These are phyloP conservation scores for Phytophthora podocarpi DNA, from an alignment of 352 stramenopile species.

Conservation along the genomic window DNA sequence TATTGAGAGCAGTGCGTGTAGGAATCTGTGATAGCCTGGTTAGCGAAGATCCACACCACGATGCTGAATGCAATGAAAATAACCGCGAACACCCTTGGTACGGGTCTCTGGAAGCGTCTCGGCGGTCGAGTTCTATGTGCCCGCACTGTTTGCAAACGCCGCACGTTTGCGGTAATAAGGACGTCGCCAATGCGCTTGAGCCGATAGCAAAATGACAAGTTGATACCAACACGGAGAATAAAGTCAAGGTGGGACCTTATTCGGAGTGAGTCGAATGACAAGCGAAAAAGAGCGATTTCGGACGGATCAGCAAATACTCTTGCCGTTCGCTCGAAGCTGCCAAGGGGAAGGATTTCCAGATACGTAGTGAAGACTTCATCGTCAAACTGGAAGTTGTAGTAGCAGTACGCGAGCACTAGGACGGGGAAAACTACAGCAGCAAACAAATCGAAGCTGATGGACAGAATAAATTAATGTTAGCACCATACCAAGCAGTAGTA, in stretches of 20 bases:
- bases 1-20: constrained; percentile 7
- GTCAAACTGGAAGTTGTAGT: constrained; percentile 42
- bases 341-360: constrained; percentile 15
- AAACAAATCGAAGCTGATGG: constrained; percentile 43
- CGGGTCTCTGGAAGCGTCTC: constrained; percentile 4
- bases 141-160: background rate
- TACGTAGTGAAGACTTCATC: constrained; percentile 18
- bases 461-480: background rate
- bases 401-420: constrained; percentile 28
- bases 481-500: too few species aligned
- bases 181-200: constrained; percentile 27
- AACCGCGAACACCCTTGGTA: constrained; percentile 14
- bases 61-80: constrained; percentile 24
- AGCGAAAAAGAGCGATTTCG: constrained; percentile 29
- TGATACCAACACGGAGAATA: constrained; percentile 30
- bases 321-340: constrained; percentile 33
- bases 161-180: constrained; percentile 4
- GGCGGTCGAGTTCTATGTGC: background rate
- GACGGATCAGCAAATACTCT: constrained; percentile 25
- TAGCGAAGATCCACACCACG: constrained; percentile 13
- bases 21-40: constrained; percentile 7
- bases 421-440: constrained; percentile 34
- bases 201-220: constrained; percentile 34
- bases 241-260: constrained; percentile 29
- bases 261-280: constrained; percentile 35